Evolutionary conservation across 2,329 filamentous ascomycete genomes (phyloP), one percentile per base, ranked within the genome.

Genomic region (Penicillium hesseltinei): DNA sequence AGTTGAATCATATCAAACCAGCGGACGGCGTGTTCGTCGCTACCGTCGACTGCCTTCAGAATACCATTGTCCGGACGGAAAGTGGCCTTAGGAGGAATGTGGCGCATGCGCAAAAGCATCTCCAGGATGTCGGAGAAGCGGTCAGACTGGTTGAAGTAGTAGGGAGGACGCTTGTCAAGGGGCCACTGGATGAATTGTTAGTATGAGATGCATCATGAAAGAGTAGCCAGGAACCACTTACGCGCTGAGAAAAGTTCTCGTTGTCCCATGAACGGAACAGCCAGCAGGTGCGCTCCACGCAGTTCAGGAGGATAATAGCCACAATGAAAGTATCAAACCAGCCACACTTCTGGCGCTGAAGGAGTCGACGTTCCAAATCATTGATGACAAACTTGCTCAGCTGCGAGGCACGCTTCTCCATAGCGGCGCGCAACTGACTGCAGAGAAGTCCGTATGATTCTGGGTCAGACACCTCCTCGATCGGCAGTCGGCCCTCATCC

Each of bases 251-350:
- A 59, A 73, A 75, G 38, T 66, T 66, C 45, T 76, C 72, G 45
- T 74, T 71, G 36, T 83, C 80, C 80, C 80, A 84, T 1, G 75
- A 78, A 33, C 76, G 79, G 71, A 83, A 86, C 3, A 84, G 72
- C 77, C 82, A 84, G 66, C 81, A 81, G 71, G 83, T 84, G 53
- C 83, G 78, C 70, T 86, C 84, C 15, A 85, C 81, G 60, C 82
- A 84, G 57, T 81, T 83, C 25, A 87, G 73, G 0, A 86, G 73
- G 17, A 86, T 76, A n/a, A 86, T 75, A 0, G 82, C 78, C 5
- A 81, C 80, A n/a, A 87, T 71, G 65, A 85, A 85, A 0, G 83
- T 86, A 58, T 83, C 81, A 55, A 86, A 85, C 45, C 78, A 78
- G 51, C 80, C 81, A 23, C 78, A 79, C 67, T 84, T 81, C 64